Evolutionary conservation across 345 rosid species (phyloP).

Genomic region (sweet orange (Citrus sinensis)): DVS_A1.0 CM039165.1:38136001-38136500

Average conservation of each 20-base stretch:
- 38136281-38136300: constrained; percentile 22
- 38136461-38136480: constrained; percentile 23
- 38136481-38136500: constrained; percentile 58
- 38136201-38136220: constrained; percentile 6
- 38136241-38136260: constrained; percentile 39
- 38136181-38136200: background rate
- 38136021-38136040: background rate
- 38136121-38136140: constrained; percentile 7
- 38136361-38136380: background rate
- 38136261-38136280: constrained; percentile 68
- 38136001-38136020: background rate
- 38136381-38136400: background rate
- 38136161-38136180: background rate
- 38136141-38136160: background rate
- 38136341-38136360: background rate
- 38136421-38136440: constrained; percentile 53
- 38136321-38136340: background rate
- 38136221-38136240: constrained; percentile 31
- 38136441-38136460: constrained; percentile 39
- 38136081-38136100: background rate
- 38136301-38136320: background rate
- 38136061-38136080: too few relatives aligned
- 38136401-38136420: constrained; percentile 55
- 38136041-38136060: background rate
- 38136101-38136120: background rate